phyloP scores from a whole-genome alignment of 2,329 filamentous ascomycete species.

The Colletotrichum gigasporum region DNA sequence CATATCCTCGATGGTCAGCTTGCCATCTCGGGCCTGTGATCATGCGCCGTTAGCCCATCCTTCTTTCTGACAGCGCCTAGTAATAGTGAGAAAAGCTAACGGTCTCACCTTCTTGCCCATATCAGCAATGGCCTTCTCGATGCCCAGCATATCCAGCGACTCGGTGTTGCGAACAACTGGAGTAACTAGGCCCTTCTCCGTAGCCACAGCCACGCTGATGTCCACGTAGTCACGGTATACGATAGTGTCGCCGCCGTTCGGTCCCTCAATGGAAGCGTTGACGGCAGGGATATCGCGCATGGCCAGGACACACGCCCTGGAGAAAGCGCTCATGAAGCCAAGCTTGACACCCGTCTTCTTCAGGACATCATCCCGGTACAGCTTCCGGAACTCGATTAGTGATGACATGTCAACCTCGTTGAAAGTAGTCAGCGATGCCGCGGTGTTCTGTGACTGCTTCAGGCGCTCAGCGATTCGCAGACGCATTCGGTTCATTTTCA shows the following conservation, averaged over 20 bases:
- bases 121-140: constrained; percentile 91
- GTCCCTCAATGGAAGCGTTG: constrained; percentile 96
- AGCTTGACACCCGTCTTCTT: constrained; percentile 98
- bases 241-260: constrained; percentile 94
- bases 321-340: constrained; percentile 99
- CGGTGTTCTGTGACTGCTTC: constrained; percentile 99
- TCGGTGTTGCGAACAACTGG: constrained; percentile 96
- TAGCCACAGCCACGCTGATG: constrained; percentile 95
- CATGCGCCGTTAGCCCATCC: constrained; percentile 25
- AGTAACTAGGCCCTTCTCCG: constrained; percentile 96
- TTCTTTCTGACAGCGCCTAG: neutral
- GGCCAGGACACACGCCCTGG: constrained; percentile 86
- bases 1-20: constrained; percentile 99
- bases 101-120: constrained; percentile 87
- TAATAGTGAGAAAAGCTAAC: neutral
- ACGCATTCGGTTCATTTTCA: constrained; percentile 99
- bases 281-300: constrained; percentile 95
- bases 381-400: constrained; percentile 95
- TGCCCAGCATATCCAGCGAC: constrained; percentile 84
- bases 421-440: constrained; percentile 96
- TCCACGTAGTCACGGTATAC: constrained; percentile 99
- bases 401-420: constrained; percentile 99
- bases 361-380: constrained; percentile 95
- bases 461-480: constrained; percentile 95
- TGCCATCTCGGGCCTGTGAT: constrained; percentile 85